A percentile compares a stretch with the other conserved stretches of the same genome.
phyloP scores from a whole-genome alignment of 495 filamentous ascomycete genomes.

The Daldinia decipiens region DNA sequence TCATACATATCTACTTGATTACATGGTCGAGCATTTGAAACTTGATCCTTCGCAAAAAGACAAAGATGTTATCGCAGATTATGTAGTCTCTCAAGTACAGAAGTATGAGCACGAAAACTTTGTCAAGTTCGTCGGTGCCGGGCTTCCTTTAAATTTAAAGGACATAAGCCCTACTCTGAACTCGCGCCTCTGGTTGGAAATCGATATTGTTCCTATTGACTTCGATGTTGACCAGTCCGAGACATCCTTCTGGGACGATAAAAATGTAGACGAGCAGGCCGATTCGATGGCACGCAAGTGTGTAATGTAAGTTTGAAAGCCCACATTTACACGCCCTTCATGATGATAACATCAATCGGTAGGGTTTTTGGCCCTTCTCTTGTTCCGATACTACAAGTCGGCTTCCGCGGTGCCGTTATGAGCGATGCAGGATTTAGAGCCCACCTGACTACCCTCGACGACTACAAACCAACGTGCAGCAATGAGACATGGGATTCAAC shows the following conservation, averaged over 20 bases:
- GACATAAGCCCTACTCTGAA: conserved; percentile 68
- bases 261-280: conserved; percentile 81
- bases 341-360: conserved; percentile 13
- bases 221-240: conserved; percentile 60
- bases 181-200: conserved; percentile 79
- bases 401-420: conserved; percentile 77
- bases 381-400: conserved; percentile 77
- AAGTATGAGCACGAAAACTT: conserved; percentile 69
- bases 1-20: conserved; percentile 81
- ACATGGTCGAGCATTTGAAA: conserved; percentile 67
- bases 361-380: conserved; percentile 82
- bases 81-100: conserved; percentile 63
- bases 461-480: conserved; percentile 72
- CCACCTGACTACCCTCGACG: conserved; percentile 66
- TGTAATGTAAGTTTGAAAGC: conserved; percentile 39
- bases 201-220: conserved; percentile 80
- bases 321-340: not conserved
- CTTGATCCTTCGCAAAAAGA: conserved; percentile 50
- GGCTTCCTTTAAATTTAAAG: conserved; percentile 63
- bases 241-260: conserved; percentile 61
- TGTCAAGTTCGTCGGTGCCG: conserved; percentile 74
- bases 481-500: conserved; percentile 73
- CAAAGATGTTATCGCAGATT: conserved; percentile 61
- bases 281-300: conserved; percentile 88
- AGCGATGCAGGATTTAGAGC: conserved; percentile 74